Evolutionary conservation across 192 early-diverging fungal species (phyloP).

Genomic region (Mortierella hygrophila): DNA sequence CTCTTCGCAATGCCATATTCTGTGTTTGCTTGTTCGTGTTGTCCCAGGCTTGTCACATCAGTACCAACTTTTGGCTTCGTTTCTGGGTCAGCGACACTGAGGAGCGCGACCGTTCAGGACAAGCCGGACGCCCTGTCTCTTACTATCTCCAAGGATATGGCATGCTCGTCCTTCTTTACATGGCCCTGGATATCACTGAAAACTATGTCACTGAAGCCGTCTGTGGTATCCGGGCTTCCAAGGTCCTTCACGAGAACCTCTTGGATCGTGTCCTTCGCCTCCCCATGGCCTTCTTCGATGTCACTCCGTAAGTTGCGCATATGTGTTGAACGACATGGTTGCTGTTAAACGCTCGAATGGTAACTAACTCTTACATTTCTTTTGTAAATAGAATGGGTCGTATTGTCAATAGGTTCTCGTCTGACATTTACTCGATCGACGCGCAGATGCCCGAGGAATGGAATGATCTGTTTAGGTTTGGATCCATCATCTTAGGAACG

Average conservation of each 20-base stretch:
- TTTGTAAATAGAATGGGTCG: slow-evolving; percentile 77
- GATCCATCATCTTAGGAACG: slow-evolving; percentile 44
- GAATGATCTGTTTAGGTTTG: slow-evolving; percentile 53
- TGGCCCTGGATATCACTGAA: slow-evolving; percentile 22
- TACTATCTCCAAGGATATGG: slow-evolving; percentile 39
- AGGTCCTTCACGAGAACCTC: slow-evolving; percentile 46
- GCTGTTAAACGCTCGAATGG: slow-evolving; percentile 56
- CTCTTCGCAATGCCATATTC: slow-evolving; percentile 14
- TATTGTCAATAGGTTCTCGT: slow-evolving; percentile 90
- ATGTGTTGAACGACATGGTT: background rate
- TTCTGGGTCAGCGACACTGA: slow-evolving; percentile 32
- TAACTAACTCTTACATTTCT: slow-evolving; percentile 60
- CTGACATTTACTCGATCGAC: slow-evolving; percentile 87
- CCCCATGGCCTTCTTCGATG: slow-evolving; percentile 82
- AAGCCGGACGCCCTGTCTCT: slow-evolving; percentile 12
- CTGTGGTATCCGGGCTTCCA: slow-evolving; percentile 55
- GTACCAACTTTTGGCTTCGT: slow-evolving; percentile 44
- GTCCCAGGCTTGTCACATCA: slow-evolving; percentile 19
- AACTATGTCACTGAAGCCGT: slow-evolving; percentile 27
- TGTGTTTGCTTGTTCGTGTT: slow-evolving; percentile 26
- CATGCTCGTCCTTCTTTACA: slow-evolving; percentile 16
- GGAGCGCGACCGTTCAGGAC: slow-evolving; percentile 13
- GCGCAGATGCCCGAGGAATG: slow-evolving; percentile 65
- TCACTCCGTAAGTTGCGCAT: slow-evolving; percentile 68
- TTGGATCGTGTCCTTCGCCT: slow-evolving; percentile 50